Base-by-base conservation (phyloP, 768 basidiomycete genomes). In the Suillus ampliporus region DNA sequence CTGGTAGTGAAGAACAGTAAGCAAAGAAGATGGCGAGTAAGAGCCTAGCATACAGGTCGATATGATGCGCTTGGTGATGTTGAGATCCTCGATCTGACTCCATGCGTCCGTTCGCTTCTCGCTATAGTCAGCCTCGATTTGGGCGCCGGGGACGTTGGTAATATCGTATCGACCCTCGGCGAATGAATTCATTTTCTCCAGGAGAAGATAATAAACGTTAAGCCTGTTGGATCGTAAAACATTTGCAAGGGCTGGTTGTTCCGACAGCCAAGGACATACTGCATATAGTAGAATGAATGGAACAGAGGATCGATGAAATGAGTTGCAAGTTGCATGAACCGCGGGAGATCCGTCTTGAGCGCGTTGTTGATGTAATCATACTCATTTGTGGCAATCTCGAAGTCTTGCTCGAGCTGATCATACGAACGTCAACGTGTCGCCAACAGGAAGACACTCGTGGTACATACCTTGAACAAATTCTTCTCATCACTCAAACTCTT, bases 201-300 rank as follows among this genome's bases (percentile, higher is more conserved):
- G 83, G 73, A 98, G 86, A 61, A 97, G 81, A 77, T 98, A 99
- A 80, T 89, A 96, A 62, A 96, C 89, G 76, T 97, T 97, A 68
- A 97, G 81, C 77, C 94, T 97, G 65, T 54, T 38, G 31, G 26
- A 51, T 65, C 15, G 43, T 52, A 54, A 38, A 37, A 63, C 37
- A 40, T 19, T 40, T 37, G 53, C 26, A 58, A 61, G 38, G 34
- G 40, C 26, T 10, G 43, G 58, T 26, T 34, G 21, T 46, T 57
- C 14, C 46, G 54, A 17, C 34, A 40, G 17, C 52, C 47, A 26
- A 48, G 41, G 34, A 87, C 95, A 72, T 71, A 96, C 94, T 99
- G 95, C 95, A 99, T 98, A 76, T 97, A 99, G 82, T 91, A 99
- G 83, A 95, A 95, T 19, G 95, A 97, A 69, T 97, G 91, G 86